phyloP scores from a whole-genome alignment of 805 yeast genomes.

The Candida cerambycidarum region DNA sequence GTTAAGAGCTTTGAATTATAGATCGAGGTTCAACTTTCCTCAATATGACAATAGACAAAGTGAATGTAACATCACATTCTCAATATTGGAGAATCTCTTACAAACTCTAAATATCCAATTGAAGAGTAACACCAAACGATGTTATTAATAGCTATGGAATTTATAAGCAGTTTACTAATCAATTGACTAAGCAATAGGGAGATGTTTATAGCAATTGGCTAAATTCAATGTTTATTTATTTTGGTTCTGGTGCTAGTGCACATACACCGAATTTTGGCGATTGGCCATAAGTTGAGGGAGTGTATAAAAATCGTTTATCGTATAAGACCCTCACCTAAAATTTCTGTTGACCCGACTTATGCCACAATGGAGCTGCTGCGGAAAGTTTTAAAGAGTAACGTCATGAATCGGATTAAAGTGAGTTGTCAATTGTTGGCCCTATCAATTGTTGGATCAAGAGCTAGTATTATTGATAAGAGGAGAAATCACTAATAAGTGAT shows the following conservation, averaged over 20 bases:
- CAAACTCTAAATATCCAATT: too few relatives aligned
- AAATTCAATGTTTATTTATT: background rate
- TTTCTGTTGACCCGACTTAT: background rate
- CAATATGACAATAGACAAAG: background rate
- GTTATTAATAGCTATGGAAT: too few relatives aligned
- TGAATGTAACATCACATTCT: background rate
- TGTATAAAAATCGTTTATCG: constrained; percentile 5
- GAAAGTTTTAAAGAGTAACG: background rate
- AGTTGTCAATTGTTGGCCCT: background rate
- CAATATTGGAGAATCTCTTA: too few relatives aligned
- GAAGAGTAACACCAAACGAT: too few relatives aligned
- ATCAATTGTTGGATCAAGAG: too few relatives aligned
- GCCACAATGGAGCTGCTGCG: constrained; percentile 1
- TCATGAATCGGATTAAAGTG: background rate
- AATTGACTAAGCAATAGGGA: too few relatives aligned
- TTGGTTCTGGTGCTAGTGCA: background rate
- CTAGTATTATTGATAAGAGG: too few relatives aligned
- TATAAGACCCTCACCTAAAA: background rate
- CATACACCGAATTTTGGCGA: constrained; percentile 1
- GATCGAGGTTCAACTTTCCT: background rate
- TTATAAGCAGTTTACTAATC: too few relatives aligned
- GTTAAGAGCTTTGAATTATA: background rate
- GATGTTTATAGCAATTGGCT: too few relatives aligned
- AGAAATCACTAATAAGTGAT: too few relatives aligned
- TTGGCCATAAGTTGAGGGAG: constrained; percentile 1